Percentiles rank a stretch among this genome's conserved stretches.
These are phyloP conservation scores for Penicillium sp. DNA, from an alignment of 2,329 filamentous ascomycete genomes.

Conservation along the genomic window DNA sequence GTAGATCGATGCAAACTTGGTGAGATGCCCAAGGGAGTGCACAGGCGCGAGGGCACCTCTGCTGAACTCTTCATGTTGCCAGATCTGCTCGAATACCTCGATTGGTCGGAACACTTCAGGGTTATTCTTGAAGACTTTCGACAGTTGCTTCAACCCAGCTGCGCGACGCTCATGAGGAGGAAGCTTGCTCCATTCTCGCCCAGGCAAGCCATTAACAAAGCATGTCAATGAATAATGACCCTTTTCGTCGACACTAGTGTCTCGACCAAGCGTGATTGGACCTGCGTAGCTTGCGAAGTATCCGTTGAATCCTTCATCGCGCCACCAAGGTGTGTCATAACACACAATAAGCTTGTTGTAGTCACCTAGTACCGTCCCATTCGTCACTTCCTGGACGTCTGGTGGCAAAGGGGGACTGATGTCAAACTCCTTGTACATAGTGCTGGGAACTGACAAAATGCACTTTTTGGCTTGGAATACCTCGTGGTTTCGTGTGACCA, in stretches of 20 bases:
- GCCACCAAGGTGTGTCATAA: constrained; percentile 51
- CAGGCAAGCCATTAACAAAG: constrained; percentile 44
- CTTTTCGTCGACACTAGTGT: constrained; percentile 39
- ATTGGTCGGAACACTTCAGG: background rate
- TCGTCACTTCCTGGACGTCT: constrained; percentile 39
- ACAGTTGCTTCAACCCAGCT: constrained; percentile 16
- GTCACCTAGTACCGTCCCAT: constrained; percentile 46
- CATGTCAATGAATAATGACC: constrained; percentile 38
- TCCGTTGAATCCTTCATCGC: constrained; percentile 47
- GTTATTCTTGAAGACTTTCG: constrained; percentile 8
- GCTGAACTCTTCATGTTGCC: background rate
- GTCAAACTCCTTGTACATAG: constrained; percentile 47
- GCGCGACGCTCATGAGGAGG: constrained; percentile 4
- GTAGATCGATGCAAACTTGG: constrained; percentile 3
- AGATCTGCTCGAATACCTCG: constrained; percentile 6
- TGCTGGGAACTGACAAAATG: constrained; percentile 52
- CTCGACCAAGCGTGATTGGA: constrained; percentile 49
- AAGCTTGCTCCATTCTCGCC: constrained; percentile 29
- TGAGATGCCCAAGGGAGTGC: constrained; percentile 3
- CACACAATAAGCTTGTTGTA: constrained; percentile 55
- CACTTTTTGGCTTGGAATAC: constrained; percentile 37
- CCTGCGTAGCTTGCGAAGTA: constrained; percentile 49
- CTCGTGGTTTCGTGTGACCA: background rate
- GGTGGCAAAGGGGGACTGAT: constrained; percentile 52
- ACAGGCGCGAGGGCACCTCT: constrained; percentile 29